Base-by-base conservation (phyloP, 139 green algal genomes). In the Chlorella ohadii region DNA sequence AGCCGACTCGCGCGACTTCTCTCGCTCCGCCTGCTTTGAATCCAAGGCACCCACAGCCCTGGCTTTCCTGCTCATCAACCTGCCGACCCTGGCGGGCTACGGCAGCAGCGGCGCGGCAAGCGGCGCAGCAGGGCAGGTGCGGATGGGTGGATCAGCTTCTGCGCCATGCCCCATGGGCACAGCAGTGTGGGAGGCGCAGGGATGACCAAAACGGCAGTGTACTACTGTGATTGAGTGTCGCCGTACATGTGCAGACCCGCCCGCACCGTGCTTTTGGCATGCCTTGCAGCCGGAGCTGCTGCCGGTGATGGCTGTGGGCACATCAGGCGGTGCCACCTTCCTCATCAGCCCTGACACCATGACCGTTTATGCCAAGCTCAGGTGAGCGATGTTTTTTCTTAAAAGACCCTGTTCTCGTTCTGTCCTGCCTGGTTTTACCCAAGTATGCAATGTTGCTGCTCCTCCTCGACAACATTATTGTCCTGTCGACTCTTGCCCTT, bases 221-320 rank as follows among this genome's bases (percentile, higher is more conserved):
- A n/a, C n/a, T n/a, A n/a, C n/a, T n/a, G n/a, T n/a, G n/a, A n/a
- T n/a, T n/a, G n/a, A n/a, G n/a, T 38, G 64, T 6, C 7, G 31
- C 65, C 1, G 31, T 27, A 44, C 65, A 27, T 72, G 65, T 20
- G 28, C 6, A 20, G 19, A 51, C 33, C 11, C 7, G 31, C 33
- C 5, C 15, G 9, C 33, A 47, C 31, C 64, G 28, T 72, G 15
- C 66, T 47, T 27, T 72, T 31, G 4, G 66, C 66, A 25, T 34
- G 17, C 41, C 12, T 4, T 70, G 74, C 76, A 82, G 76, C 76
- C 83, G 20, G 39, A 84, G 28, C 64, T 91, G 56, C 70, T 39
- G 25, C 87, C 90, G 6, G 73, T 94, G 27, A 67, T 94, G 74
- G 91, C 90, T 31, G 88, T 94, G 34, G 91, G 91, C 13, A 90